Evolutionary conservation across 2,329 filamentous ascomycete species (phyloP).

Genomic region (Trichoderma sp.): DNA sequence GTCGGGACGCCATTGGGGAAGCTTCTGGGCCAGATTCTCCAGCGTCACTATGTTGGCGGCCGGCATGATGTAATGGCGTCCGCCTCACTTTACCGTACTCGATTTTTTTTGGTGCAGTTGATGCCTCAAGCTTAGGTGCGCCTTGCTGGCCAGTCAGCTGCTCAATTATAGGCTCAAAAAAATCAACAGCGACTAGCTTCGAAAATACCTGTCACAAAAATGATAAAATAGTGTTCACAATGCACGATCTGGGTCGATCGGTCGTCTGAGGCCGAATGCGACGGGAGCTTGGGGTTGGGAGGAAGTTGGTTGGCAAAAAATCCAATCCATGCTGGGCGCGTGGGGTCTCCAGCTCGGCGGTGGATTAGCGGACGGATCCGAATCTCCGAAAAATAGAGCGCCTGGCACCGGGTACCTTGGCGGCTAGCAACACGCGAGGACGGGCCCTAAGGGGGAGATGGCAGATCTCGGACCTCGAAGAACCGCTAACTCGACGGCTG

Average conservation of each 20-base stretch:
- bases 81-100: background rate
- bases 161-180: background rate
- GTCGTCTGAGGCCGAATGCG: slow-evolving; percentile 22
- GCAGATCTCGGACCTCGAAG: background rate
- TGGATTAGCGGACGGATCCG: slow-evolving; percentile 27
- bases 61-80: slow-evolving; percentile 36
- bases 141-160: background rate
- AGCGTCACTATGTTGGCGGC: slow-evolving; percentile 53
- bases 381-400: slow-evolving; percentile 22
- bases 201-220: slow-evolving; percentile 20
- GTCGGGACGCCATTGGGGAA: slow-evolving; percentile 54
- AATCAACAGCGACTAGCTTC: slow-evolving; percentile 2
- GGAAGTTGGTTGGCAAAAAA: slow-evolving; percentile 17
- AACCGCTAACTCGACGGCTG: slow-evolving; percentile 9
- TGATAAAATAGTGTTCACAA: background rate
- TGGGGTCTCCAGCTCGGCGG: slow-evolving; percentile 13
- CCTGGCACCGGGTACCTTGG: slow-evolving; percentile 17
- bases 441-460: background rate
- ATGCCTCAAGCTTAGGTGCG: background rate
- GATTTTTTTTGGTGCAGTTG: background rate
- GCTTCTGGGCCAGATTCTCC: slow-evolving; percentile 53
- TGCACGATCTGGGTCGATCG: slow-evolving; percentile 24
- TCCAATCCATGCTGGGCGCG: slow-evolving; percentile 22
- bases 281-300: slow-evolving; percentile 5
- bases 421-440: background rate